Percentiles rank a stretch among this genome's conserved stretches.
These are phyloP conservation scores for Trichoderma hamatum DNA, from an alignment of 2,329 filamentous ascomycete species.

Conservation along the genomic window DNA sequence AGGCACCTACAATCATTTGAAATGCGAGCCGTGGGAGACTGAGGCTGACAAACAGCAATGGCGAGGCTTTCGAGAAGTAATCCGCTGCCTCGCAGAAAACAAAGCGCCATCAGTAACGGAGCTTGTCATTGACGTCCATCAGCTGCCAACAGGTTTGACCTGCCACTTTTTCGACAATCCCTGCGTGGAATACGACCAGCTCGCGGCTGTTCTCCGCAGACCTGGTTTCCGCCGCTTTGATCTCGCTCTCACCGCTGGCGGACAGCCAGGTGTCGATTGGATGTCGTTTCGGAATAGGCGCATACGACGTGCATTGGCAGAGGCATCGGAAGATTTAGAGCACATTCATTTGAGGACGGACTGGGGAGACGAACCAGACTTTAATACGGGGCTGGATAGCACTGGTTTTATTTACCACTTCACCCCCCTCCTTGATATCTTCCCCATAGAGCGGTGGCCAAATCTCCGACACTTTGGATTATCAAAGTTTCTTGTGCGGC, in stretches of 20 bases:
- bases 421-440: constrained; percentile 35
- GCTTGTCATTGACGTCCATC: constrained; percentile 40
- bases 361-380: background rate
- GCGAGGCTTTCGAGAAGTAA: constrained; percentile 37
- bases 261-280: background rate
- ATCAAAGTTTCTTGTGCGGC: constrained; percentile 33
- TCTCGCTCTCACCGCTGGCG: background rate
- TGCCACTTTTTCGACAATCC: constrained; percentile 36
- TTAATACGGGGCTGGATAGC: background rate
- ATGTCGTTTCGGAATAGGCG: background rate
- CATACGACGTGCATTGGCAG: background rate
- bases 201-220: constrained; percentile 21
- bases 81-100: constrained; percentile 33
- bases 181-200: constrained; percentile 35
- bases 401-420: background rate
- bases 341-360: background rate
- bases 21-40: background rate
- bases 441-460: constrained; percentile 37
- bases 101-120: constrained; percentile 37
- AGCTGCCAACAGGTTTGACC: constrained; percentile 38
- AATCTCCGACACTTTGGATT: constrained; percentile 40
- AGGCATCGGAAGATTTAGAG: background rate
- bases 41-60: constrained; percentile 33
- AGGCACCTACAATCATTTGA: background rate
- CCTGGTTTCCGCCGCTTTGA: constrained; percentile 5